phyloP scores from a whole-genome alignment of 75 land plant genomes.

The Pseudotsuga menziesii region DNA sequence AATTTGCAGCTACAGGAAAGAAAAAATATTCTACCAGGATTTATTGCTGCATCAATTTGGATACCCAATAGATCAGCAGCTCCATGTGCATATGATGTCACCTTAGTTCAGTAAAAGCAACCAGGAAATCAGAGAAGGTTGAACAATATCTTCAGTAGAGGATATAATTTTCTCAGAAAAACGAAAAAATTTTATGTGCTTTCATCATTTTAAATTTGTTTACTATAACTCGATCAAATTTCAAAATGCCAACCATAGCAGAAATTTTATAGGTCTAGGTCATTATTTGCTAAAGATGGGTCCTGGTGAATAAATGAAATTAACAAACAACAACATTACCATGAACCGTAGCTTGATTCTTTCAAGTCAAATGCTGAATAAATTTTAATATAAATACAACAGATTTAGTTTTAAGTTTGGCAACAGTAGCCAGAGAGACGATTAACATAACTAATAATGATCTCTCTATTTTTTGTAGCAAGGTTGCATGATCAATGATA shows the following conservation, averaged over 20 bases:
- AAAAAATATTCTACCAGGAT: slow-evolving; percentile 60
- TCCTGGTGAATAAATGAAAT: background rate
- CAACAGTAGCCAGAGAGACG: background rate
- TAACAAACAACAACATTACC: background rate
- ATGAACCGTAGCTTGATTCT: background rate
- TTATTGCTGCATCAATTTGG: slow-evolving; percentile 98
- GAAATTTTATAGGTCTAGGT: too few relatives aligned
- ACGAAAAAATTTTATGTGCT: background rate
- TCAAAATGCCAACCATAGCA: too few relatives aligned
- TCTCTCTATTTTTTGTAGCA: background rate
- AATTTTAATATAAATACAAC: background rate
- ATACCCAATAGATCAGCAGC: slow-evolving; percentile 86
- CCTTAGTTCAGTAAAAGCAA: slow-evolving; percentile 38
- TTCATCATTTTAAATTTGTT: background rate
- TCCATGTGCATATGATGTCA: slow-evolving; percentile 96
- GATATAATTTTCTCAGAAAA: background rate
- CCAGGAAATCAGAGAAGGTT: background rate
- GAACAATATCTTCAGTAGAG: background rate
- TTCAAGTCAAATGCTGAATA: background rate
- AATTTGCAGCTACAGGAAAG: background rate
- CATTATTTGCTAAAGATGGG: background rate
- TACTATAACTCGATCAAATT: background rate
- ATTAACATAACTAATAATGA: background rate
- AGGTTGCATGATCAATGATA: too few relatives aligned
- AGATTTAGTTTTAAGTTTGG: background rate